A percentile compares a stretch with the other conserved stretches of the same genome.
Conservation (phyloP, 331 rosid species). For the Quercus lobata region DNA sequence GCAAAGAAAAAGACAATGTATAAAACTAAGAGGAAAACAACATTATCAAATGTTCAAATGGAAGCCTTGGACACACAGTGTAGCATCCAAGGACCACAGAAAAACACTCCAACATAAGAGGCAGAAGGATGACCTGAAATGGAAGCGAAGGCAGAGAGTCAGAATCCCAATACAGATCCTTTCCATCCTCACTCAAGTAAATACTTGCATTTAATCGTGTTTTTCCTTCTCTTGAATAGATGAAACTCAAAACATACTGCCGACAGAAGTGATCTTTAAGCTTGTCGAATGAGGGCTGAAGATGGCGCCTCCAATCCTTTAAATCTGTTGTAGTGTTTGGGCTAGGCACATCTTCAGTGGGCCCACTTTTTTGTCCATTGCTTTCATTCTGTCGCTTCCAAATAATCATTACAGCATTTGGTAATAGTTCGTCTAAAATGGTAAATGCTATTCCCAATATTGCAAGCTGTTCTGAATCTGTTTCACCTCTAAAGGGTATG, state of each 20-base stretch:
- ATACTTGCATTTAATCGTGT: slow-evolving; percentile 82
- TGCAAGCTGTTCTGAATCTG: slow-evolving; percentile 93
- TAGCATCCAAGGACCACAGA: neutral
- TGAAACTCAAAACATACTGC: slow-evolving; percentile 85
- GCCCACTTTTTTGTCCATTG: slow-evolving; percentile 48
- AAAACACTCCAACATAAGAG: slow-evolving; percentile 12
- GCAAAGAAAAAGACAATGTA: neutral
- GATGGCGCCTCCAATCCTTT: slow-evolving; percentile 93
- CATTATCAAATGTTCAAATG: neutral
- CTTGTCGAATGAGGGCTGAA: slow-evolving; percentile 92
- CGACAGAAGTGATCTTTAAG: slow-evolving; percentile 93
- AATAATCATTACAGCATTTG: slow-evolving; percentile 60
- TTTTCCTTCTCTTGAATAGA: slow-evolving; percentile 94
- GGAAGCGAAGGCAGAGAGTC: slow-evolving; percentile 89
- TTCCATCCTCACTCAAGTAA: slow-evolving; percentile 59
- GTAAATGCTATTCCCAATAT: slow-evolving; percentile 87
- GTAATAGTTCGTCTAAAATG: slow-evolving; percentile 79
- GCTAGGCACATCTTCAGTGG: slow-evolving; percentile 41
- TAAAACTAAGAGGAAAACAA: neutral
- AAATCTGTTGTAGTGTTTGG: slow-evolving; percentile 55
- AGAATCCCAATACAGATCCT: slow-evolving; percentile 60
- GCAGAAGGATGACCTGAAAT: slow-evolving; percentile 70
- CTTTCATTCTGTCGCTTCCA: slow-evolving; percentile 63
- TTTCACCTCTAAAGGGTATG: slow-evolving; percentile 76
- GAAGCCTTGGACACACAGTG: slow-evolving; percentile 7